Evolutionary conservation across 1,284 basidiomycete species (phyloP), one percentile per base, ranked within the genome.

Genomic region (Pseudozyma hubeiensis): DNA sequence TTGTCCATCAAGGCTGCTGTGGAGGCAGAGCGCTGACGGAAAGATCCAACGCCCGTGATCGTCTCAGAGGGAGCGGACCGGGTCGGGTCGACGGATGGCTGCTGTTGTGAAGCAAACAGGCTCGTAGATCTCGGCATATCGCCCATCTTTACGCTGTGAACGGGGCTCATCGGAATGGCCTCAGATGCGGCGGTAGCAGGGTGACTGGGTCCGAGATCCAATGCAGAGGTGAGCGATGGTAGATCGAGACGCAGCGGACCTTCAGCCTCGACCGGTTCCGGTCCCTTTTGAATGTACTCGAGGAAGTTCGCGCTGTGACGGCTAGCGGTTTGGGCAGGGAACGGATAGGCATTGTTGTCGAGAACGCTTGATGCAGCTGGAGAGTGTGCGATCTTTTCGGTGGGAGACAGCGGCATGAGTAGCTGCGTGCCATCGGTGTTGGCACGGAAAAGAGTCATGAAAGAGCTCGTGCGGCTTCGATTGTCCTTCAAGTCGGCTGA

Each of bases 1-100:
- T 65, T 74, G 41, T 74, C 52, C 71, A 69, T 69, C 58, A 69
- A 44, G 35, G 71, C 71, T 39, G 69, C 69, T 33, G 69, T 72
- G 14, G 69, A 72, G 24, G 69, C 69, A 14, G 69, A 72, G 24
- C 69, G 64, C 34, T 33, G 53, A 54, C 69, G 69, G 61, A 72
- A 72, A 7, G 68, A 66, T 14, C 43, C 67, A 9, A 29, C 30
- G 30, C 41, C 41, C 16, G 17, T 33, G 17, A 41, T 13, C 5
- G 41, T 17, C n/a, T 55, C 55, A 17, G 47, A 13, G 30, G 54
- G 46, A 9, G 52, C 13, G 17, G 61, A 39, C 9, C 62, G 61
- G 11, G 40, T n/a, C 29, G 64, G 17, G 35, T 72, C 64, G 49
- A 72, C 39, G 34, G 63, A 56, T 39, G 48, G 52, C 5, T 56